These are phyloP conservation scores for Syzygium oleosum DNA, from an alignment of 345 rosid species.

Conservation along the genomic window DNA sequence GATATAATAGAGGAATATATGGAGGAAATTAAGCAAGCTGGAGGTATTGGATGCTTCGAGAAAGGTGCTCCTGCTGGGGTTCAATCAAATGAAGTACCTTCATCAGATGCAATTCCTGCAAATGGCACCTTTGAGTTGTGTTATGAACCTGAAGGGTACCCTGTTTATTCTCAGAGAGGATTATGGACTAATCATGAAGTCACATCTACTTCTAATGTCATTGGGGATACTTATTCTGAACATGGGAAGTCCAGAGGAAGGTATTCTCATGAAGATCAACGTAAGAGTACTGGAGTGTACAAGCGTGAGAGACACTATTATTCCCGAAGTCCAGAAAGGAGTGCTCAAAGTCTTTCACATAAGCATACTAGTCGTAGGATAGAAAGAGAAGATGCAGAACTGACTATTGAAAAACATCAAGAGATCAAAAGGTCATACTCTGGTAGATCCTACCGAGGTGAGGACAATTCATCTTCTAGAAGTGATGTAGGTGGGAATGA, in stretches of 20 bases:
- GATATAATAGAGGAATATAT: constrained; percentile 83
- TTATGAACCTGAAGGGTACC: constrained; percentile 5
- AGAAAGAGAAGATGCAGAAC: constrained; percentile 29
- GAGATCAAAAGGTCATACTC: constrained; percentile 29
- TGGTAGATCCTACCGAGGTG: constrained; percentile 10
- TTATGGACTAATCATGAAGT: constrained; percentile 12
- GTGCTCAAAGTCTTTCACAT: constrained; percentile 17
- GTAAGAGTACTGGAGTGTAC: constrained; percentile 6
- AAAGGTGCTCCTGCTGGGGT: constrained; percentile 31
- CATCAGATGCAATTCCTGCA: constrained; percentile 5
- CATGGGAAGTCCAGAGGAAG: constrained; percentile 15
- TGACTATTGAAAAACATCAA: constrained; percentile 10
- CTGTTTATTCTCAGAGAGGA: constrained; percentile 16
- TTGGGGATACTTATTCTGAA: constrained; percentile 15
- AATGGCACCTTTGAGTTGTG: constrained; percentile 11
- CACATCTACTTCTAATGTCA: constrained; percentile 1
- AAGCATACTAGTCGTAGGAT: constrained; percentile 14
- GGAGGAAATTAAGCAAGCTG: constrained; percentile 74
- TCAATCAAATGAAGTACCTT: constrained; percentile 13
- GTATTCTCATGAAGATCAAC: constrained; percentile 11
- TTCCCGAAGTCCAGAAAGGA: constrained; percentile 24
- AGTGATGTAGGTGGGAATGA: background rate
- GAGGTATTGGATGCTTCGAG: constrained; percentile 85
- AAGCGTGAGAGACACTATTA: constrained; percentile 20
- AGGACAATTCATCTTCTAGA: constrained; percentile 17